phyloP scores from a whole-genome alignment of 371 early-diverging fungal genomes.

The Mortierella sp. region DNA sequence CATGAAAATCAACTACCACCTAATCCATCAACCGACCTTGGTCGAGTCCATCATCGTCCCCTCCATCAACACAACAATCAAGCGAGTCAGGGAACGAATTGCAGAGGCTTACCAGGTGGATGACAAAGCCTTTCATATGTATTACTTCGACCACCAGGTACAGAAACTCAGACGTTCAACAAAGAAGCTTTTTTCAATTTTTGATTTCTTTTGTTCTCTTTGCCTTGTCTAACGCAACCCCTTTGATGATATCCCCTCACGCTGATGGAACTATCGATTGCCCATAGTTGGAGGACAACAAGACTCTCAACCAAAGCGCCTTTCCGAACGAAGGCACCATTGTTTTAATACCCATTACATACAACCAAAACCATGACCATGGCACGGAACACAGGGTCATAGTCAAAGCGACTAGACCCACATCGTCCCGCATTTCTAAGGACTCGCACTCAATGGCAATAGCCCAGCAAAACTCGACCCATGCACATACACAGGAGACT shows the following conservation, averaged over 20 bases:
- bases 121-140: background rate
- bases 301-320: background rate
- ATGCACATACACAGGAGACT: background rate
- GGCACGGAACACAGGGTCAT: background rate
- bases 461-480: no score
- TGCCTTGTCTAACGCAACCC: background rate
- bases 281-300: background rate
- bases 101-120: background rate
- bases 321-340: background rate
- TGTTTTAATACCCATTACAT: background rate
- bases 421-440: background rate
- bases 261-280: background rate
- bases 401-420: background rate
- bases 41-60: background rate
- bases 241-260: background rate
- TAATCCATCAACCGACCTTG: background rate
- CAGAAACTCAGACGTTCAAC: background rate
- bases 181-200: background rate
- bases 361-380: background rate
- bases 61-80: constrained; percentile 9
- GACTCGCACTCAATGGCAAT: background rate
- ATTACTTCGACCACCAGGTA: background rate
- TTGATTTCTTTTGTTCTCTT: background rate
- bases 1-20: background rate
- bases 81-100: background rate